Conservation (phyloP, 345 rosid species). For the Garcia nutans region DNA sequence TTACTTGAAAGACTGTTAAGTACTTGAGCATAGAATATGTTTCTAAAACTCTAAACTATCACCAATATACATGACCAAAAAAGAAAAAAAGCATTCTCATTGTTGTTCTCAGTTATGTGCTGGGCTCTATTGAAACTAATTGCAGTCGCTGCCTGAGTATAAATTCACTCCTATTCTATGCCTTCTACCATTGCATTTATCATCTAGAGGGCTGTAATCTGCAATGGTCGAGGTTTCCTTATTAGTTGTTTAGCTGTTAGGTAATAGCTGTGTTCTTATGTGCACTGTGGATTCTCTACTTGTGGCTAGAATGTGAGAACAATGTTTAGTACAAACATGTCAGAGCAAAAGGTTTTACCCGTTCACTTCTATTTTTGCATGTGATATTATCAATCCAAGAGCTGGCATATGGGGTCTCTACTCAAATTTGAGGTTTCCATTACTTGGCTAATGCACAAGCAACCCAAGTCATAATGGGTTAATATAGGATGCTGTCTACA, state of each 20-base stretch:
- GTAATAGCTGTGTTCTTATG: neutral
- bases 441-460: neutral
- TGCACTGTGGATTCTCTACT: neutral
- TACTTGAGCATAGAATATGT: neutral
- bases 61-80: neutral
- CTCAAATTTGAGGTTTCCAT: neutral
- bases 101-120: neutral
- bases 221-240: neutral
- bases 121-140: neutral
- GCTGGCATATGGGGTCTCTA: neutral
- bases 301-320: neutral
- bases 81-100: neutral
- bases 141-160: neutral
- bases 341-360: neutral
- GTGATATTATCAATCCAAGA: neutral
- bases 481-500: neutral
- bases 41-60: neutral
- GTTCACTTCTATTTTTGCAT: neutral
- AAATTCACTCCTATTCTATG: neutral
- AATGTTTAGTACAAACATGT: neutral
- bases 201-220: neutral
- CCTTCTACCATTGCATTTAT: neutral
- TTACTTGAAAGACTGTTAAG: neutral
- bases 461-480: neutral
- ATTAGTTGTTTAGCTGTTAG: neutral